Percentiles rank a stretch among this genome's conserved stretches.
phyloP scores from a whole-genome alignment of 495 filamentous ascomycete species.

The Neurospora sp. region DNA sequence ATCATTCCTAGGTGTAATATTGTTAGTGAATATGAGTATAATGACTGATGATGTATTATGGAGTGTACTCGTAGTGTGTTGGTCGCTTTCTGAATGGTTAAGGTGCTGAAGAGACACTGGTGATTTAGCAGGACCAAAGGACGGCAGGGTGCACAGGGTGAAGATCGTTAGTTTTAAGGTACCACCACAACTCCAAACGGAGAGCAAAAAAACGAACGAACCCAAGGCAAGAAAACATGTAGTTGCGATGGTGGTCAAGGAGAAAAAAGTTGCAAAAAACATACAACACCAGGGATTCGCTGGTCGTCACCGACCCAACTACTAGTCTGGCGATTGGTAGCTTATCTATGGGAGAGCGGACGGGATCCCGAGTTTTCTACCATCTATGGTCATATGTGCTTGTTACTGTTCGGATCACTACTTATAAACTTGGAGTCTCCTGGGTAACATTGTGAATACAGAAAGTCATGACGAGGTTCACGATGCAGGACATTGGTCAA shows the following conservation, averaged over 20 bases:
- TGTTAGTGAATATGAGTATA: background rate
- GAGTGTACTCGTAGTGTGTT: background rate
- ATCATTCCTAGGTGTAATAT: background rate
- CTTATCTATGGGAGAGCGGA: background rate
- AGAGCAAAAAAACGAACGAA: no score
- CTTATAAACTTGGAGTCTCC: background rate
- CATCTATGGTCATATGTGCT: background rate
- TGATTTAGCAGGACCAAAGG: background rate
- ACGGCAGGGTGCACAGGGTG: background rate
- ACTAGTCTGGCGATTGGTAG: conserved; percentile 23
- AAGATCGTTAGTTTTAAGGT: no score
- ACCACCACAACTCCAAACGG: background rate
- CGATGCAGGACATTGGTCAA: background rate
- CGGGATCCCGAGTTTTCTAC: conserved; percentile 1
- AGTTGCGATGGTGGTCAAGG: no score
- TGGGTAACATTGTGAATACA: background rate
- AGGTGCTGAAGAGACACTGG: background rate
- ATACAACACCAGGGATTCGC: conserved; percentile 6
- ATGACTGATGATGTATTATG: background rate
- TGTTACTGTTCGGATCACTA: background rate
- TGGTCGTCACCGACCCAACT: conserved; percentile 35
- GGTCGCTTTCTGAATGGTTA: background rate
- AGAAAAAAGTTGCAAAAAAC: no score
- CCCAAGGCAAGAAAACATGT: no score
- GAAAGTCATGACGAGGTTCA: background rate